Evolutionary conservation across 2,329 filamentous ascomycete genomes (phyloP).

Genomic region (Lecanicillium sp.): DNA sequence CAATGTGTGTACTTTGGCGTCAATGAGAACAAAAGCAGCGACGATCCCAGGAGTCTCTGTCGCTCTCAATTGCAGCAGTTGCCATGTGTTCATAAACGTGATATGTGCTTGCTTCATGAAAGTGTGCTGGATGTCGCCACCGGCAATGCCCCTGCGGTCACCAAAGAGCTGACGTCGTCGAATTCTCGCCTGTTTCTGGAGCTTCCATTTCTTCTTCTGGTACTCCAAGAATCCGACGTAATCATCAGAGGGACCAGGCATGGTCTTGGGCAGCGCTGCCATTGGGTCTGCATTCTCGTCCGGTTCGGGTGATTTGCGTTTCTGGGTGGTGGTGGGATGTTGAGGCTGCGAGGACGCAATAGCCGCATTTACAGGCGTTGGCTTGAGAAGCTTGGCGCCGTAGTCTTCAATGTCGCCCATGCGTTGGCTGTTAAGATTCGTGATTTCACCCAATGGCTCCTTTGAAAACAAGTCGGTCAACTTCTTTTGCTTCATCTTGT

Average conservation of each 20-base stretch:
- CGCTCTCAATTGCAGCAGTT: constrained; percentile 77
- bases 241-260: constrained; percentile 79
- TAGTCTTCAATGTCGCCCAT: constrained; percentile 75
- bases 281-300: constrained; percentile 68
- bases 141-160: constrained; percentile 54
- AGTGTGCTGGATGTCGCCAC: constrained; percentile 53
- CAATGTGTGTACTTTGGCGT: constrained; percentile 80
- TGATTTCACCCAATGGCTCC: constrained; percentile 65
- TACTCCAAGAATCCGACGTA: constrained; percentile 86
- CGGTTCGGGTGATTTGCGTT: constrained; percentile 67
- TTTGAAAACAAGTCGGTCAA: constrained; percentile 83
- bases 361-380: constrained; percentile 47
- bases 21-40: constrained; percentile 83
- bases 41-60: constrained; percentile 84
- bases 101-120: constrained; percentile 91
- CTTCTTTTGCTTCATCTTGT: constrained; percentile 97
- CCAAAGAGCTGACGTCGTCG: constrained; percentile 88
- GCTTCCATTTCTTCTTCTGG: constrained; percentile 98
- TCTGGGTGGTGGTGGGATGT: constrained; percentile 39
- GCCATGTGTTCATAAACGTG: constrained; percentile 90
- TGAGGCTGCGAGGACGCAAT: constrained; percentile 48
- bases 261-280: constrained; percentile 69
- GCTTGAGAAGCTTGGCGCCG: constrained; percentile 59
- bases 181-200: constrained; percentile 83
- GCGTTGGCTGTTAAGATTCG: constrained; percentile 50